A percentile compares a stretch with the other conserved stretches of the same genome.
Evolutionary conservation across 768 basidiomycete species (phyloP).

Genomic region (Pseudohyphozyma bogoriensis): DNA sequence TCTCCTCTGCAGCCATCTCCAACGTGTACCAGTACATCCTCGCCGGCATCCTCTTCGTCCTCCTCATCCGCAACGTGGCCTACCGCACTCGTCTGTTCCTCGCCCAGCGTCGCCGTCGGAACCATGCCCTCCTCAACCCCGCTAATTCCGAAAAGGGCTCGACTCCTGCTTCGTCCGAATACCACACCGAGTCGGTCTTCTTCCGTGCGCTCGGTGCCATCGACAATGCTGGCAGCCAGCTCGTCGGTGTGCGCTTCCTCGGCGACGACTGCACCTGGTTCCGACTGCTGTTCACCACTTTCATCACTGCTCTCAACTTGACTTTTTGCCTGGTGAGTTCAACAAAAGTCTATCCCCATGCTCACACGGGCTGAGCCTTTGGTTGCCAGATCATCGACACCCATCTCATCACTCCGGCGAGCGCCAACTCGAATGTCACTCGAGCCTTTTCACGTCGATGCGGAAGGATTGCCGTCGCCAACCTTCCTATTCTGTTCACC

Average conservation of each 20-base stretch:
- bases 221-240: neutral
- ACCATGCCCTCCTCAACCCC: neutral
- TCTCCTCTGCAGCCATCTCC: neutral
- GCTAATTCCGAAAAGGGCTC: neutral
- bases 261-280: constrained; percentile 9
- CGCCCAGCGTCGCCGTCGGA: neutral
- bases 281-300: neutral
- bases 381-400: neutral
- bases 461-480: constrained; percentile 19
- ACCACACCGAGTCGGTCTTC: neutral
- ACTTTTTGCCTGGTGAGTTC: constrained; percentile 6
- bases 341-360: neutral
- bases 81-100: neutral
- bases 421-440: neutral
- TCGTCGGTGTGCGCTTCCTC: neutral
- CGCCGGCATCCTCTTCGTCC: constrained; percentile 3
- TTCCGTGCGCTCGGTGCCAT: neutral
- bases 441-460: constrained; percentile 13
- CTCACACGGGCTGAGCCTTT: too few relatives aligned
- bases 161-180: neutral
- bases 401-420: neutral
- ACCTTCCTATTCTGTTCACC: constrained; percentile 12
- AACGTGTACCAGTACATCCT: constrained; percentile 12
- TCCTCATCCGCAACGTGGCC: constrained; percentile 17
- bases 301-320: constrained; percentile 4